Base-by-base conservation (phyloP, 2,329 filamentous ascomycete species). In the Teratosphaeria destructans region DNA sequence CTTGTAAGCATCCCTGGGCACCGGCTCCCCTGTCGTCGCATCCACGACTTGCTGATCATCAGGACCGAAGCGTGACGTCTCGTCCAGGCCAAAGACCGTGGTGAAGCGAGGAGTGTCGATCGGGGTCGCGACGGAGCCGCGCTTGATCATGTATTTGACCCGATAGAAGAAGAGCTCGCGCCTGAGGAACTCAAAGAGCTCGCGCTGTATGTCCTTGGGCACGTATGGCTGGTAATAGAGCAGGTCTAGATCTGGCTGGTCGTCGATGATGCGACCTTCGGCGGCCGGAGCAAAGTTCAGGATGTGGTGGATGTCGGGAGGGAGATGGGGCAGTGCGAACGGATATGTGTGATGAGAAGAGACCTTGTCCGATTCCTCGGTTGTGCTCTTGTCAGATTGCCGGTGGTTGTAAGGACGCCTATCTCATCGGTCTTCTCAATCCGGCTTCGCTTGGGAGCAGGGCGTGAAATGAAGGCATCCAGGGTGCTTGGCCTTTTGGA, bases 171-270 rank as follows among this genome's bases (percentile, higher is more conserved):
- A 87, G 1, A 93, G 74, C 61, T 87, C 81, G n/a, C 78, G 73
- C 1, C 89, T 82, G 1, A 93, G 78, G 67, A 90, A 90, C 14
- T 83, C 75, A 72, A 92, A 93, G 0, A 90, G 72, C 3, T 82
- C 76, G 3, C 78, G 77, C 23, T 83, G 78, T 11, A 83, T 76
- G 12, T 79, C 72, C 2, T 77, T 74, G 0, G 85, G 81, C 3
- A 92, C 79, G 63, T 88, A 92, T 0, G 88, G 88, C 66, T 89
- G 81, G 70, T 87, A 92, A 73, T 89, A 89, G 8, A 92, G 73
- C 0, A 93, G 77, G 69, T 92, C 86, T 0, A 92, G 79, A 63
- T 91, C 82, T 0, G 83, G 81, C 66, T 88, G 84, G 67, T 90
- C 79, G 65, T 84, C 83, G 64, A 91, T 86, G 2, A 70, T 66